phyloP scores from a whole-genome alignment of 192 early-diverging fungal species.

The Backusella psychrophila region DNA sequence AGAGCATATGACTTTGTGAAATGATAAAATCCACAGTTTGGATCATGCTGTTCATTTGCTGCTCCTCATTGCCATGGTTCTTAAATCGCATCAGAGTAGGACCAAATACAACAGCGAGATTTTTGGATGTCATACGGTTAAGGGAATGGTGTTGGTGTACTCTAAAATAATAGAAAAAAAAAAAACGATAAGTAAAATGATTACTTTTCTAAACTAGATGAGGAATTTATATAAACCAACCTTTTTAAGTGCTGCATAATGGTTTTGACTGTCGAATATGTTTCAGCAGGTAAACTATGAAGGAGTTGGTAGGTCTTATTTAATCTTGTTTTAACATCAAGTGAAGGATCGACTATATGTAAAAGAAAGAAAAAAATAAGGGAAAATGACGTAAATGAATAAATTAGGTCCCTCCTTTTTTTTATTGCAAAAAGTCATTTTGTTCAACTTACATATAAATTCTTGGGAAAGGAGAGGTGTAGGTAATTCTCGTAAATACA shows the following conservation, averaged over 20 bases:
- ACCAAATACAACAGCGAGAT: slow-evolving; percentile 91
- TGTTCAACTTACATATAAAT: background rate
- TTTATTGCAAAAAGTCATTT: background rate
- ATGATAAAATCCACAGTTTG: slow-evolving; percentile 67
- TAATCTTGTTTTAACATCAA: background rate
- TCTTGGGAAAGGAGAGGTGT: slow-evolving; percentile 58
- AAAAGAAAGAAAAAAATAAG: background rate
- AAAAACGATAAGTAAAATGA: background rate
- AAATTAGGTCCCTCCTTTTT: background rate
- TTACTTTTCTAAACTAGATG: background rate
- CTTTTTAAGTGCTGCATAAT: slow-evolving; percentile 65
- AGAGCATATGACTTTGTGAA: slow-evolving; percentile 41
- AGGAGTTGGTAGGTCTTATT: slow-evolving; percentile 14
- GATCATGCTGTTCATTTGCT: slow-evolving; percentile 73
- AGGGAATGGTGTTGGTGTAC: slow-evolving; percentile 18
- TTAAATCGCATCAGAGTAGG: slow-evolving; percentile 77
- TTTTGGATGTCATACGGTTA: slow-evolving; percentile 91
- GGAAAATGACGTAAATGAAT: background rate
- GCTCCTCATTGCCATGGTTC: slow-evolving; percentile 55
- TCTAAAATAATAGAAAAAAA: background rate
- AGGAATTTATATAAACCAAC: slow-evolving; percentile 14
- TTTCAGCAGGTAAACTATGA: slow-evolving; percentile 51
- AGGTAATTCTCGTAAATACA: slow-evolving; percentile 71
- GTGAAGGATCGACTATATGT: background rate
- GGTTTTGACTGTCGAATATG: slow-evolving; percentile 59